Conservation (phyloP, 2,329 filamentous ascomycete species). For the Penicillium expansum region DNA sequence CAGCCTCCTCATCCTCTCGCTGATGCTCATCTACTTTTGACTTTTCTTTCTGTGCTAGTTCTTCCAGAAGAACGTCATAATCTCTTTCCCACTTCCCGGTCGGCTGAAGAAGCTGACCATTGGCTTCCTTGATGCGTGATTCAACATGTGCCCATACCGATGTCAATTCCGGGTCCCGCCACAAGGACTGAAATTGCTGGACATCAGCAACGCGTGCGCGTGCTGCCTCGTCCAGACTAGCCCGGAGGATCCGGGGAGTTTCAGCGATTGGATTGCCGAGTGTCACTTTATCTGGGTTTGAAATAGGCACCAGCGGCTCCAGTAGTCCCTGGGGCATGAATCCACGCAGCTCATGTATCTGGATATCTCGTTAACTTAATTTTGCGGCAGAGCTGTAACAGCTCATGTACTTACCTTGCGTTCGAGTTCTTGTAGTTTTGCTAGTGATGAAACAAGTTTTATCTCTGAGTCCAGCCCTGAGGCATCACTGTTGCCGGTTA, state of each 20-base stretch:
- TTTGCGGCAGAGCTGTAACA: not conserved
- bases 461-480: slow-evolving; percentile 32
- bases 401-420: slow-evolving; percentile 23
- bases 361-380: slow-evolving; percentile 7
- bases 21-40: slow-evolving; percentile 25
- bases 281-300: slow-evolving; percentile 30
- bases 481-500: not conserved
- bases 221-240: slow-evolving; percentile 36
- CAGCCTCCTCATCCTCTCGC: slow-evolving; percentile 30
- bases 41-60: slow-evolving; percentile 31
- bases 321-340: slow-evolving; percentile 43
- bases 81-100: slow-evolving; percentile 42
- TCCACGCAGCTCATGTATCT: slow-evolving; percentile 46
- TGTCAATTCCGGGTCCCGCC: slow-evolving; percentile 42
- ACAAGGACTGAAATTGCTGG: slow-evolving; percentile 39
- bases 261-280: slow-evolving; percentile 23
- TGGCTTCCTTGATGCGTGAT: slow-evolving; percentile 36
- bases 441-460: slow-evolving; percentile 40
- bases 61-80: slow-evolving; percentile 37
- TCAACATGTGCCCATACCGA: slow-evolving; percentile 40
- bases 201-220: slow-evolving; percentile 38
- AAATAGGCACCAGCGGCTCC: slow-evolving; percentile 40
- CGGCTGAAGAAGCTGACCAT: slow-evolving; percentile 38
- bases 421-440: slow-evolving; percentile 42
- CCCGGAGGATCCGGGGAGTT: slow-evolving; percentile 37